Percentiles rank a stretch among this genome's conserved stretches.
These are phyloP conservation scores for Cadophora sp. DNA, from an alignment of 2,329 filamentous ascomycete species.

Conservation along the genomic window DNA sequence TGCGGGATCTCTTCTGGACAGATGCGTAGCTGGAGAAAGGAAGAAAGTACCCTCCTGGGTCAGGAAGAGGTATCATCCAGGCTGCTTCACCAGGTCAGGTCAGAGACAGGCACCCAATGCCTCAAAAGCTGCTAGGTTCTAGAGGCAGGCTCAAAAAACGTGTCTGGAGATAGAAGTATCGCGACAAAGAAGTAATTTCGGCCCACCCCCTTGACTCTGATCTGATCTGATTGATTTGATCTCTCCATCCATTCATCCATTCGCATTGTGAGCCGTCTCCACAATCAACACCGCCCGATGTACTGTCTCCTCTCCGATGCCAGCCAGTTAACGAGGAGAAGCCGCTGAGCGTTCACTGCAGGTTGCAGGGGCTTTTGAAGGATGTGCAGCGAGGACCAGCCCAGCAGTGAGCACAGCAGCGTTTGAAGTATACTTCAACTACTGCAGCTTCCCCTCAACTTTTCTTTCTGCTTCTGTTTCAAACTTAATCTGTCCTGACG, in stretches of 20 bases:
- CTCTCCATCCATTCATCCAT: neutral
- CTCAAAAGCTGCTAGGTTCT: too few relatives aligned
- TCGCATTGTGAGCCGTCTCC: slow-evolving; percentile 17
- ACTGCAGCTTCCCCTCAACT: neutral
- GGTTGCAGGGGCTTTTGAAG: slow-evolving; percentile 8
- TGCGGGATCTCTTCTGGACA: neutral
- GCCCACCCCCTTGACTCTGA: neutral
- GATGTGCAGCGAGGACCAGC: slow-evolving; percentile 14
- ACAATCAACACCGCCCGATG: slow-evolving; percentile 9
- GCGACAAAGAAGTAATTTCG: neutral
- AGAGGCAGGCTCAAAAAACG: neutral
- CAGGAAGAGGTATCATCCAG: neutral
- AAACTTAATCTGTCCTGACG: neutral
- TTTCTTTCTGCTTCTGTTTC: slow-evolving; percentile 10
- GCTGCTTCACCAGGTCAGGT: neutral
- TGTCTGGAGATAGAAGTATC: neutral
- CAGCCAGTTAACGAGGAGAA: slow-evolving; percentile 5
- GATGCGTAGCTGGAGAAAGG: neutral
- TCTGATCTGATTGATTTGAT: neutral
- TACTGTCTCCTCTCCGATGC: slow-evolving; percentile 10
- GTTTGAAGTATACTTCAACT: slow-evolving; percentile 17
- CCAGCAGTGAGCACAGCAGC: neutral
- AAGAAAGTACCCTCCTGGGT: neutral
- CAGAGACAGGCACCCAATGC: neutral
- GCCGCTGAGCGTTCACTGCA: slow-evolving; percentile 4